Conservation (phyloP, 2,329 filamentous ascomycete genomes). For the Colletotrichum kahawae region DNA sequence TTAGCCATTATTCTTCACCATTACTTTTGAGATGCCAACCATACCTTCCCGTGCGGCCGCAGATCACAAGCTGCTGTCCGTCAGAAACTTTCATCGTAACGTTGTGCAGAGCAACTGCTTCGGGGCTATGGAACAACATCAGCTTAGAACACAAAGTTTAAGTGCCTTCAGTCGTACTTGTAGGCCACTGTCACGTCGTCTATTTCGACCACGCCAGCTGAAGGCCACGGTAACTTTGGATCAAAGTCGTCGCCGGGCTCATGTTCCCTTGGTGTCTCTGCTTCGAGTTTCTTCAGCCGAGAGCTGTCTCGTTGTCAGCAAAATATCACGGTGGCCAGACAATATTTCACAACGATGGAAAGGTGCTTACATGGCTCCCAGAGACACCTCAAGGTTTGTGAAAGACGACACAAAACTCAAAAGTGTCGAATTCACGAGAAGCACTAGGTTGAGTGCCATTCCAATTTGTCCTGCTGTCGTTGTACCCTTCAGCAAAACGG, state of each 20-base stretch:
- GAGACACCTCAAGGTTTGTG: conserved; percentile 32
- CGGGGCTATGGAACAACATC: neutral
- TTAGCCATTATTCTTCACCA: neutral
- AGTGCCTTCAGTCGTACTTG: conserved; percentile 1
- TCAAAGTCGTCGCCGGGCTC: conserved; percentile 21
- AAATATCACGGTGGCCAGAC: neutral
- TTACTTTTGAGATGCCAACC: neutral
- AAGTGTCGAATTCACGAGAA: conserved; percentile 32
- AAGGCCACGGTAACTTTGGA: conserved; percentile 36
- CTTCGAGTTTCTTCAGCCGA: conserved; percentile 31
- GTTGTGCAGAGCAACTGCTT: neutral
- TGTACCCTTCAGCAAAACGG: conserved; percentile 31
- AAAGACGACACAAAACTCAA: conserved; percentile 33
- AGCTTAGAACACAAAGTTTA: fast-evolving
- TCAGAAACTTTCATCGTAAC: neutral
- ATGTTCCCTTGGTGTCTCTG: conserved; percentile 31
- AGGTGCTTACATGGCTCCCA: conserved; percentile 27
- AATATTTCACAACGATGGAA: no score
- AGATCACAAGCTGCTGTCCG: conserved; percentile 2
- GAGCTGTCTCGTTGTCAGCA: neutral
- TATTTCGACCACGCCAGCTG: conserved; percentile 34
- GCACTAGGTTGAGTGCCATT: conserved; percentile 29
- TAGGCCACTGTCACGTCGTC: conserved; percentile 35
- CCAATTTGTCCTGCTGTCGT: conserved; percentile 13
- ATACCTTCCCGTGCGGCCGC: conserved; percentile 9